Evolutionary conservation across 2,329 filamentous ascomycete genomes (phyloP), one percentile per base, ranked within the genome.

Genomic region (Curvularia eragrostidis): DNA sequence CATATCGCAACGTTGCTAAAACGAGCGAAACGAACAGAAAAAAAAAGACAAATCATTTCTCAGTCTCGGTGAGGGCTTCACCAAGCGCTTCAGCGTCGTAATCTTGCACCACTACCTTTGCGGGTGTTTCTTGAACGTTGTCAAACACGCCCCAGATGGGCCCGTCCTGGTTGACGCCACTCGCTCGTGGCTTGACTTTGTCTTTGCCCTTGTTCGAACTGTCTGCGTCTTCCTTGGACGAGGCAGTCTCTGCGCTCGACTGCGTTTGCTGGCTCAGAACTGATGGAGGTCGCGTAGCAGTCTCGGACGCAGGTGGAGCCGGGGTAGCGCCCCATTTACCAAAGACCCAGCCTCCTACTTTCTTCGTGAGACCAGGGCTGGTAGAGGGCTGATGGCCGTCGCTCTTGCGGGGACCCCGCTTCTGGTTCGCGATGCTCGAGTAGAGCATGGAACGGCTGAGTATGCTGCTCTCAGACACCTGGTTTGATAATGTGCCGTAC

Each of bases 301-400:
- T 54, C 1, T 61, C 56, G 2, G 64, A 53, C 6, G 55, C 42
- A 58, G 79, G n/a, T n/a, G n/a, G 75, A 10, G 77, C 68, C 3
- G 85, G 84, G 4, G 82, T 80, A 18, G 81, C 78, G 21, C 85
- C 86, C 87, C 87, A 89, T 65, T 83, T 83, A 1, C 86, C 84
- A 54, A 85, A 82, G 8, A 89, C 83, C 87, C 87, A 89, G 4
- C 86, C 86, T 3, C 87, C 86, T n/a, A 88, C 78, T 58, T 83
- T 85, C 56, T 82, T 81, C 26, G 82, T 78, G 1, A 87, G 58
- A 48, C 64, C 69, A 48, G 65, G 71, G 12, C 61, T 41, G 28
- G 67, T 70, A 23, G 69, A 46, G 24, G 52, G 51, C n/a, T 58
- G 41, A 10, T 53, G 61, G 1, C 54, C 59, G 26, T 69, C 61